phyloP scores from a whole-genome alignment of 2,329 filamentous ascomycete species.

The Phialocephala subalpina region DNA sequence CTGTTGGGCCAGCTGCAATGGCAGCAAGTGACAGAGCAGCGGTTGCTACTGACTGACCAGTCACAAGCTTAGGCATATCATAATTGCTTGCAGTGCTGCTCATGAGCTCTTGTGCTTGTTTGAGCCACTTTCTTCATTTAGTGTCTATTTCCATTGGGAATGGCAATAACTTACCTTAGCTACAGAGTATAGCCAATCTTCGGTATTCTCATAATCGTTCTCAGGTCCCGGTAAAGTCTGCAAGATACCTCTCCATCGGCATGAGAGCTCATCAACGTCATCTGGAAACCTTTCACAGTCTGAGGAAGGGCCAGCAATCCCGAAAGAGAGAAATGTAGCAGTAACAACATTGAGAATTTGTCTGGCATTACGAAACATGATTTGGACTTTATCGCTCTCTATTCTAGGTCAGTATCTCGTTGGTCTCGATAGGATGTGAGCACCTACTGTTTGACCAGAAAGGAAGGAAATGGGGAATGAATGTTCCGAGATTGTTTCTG shows the following conservation, averaged over 20 bases:
- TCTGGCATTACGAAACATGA: constrained; percentile 79
- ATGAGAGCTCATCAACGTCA: constrained; percentile 66
- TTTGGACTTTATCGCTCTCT: constrained; percentile 65
- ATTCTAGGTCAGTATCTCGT: constrained; percentile 27
- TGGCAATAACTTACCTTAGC: constrained; percentile 47
- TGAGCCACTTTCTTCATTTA: constrained; percentile 47
- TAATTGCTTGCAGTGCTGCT: constrained; percentile 95
- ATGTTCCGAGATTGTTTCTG: constrained; percentile 87
- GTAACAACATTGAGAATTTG: constrained; percentile 83
- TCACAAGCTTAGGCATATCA: constrained; percentile 68
- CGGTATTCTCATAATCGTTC: constrained; percentile 42
- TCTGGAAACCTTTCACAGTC: constrained; percentile 35
- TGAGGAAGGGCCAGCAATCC: constrained; percentile 39
- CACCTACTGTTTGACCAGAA: constrained; percentile 75
- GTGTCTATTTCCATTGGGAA: neutral
- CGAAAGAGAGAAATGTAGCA: constrained; percentile 72
- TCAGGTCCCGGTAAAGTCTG: constrained; percentile 30
- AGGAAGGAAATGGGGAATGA: constrained; percentile 79
- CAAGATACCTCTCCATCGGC: constrained; percentile 66
- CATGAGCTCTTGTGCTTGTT: constrained; percentile 73
- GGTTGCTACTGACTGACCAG: constrained; percentile 52
- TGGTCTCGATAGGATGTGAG: neutral
- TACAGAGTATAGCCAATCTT: constrained; percentile 53
- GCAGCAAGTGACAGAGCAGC: constrained; percentile 45
- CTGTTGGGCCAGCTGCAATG: constrained; percentile 50